Percentiles rank a stretch among this genome's conserved stretches.
Evolutionary conservation across 805 yeast genomes (phyloP).

Genomic region (Kregervanrija delftensis): DNA sequence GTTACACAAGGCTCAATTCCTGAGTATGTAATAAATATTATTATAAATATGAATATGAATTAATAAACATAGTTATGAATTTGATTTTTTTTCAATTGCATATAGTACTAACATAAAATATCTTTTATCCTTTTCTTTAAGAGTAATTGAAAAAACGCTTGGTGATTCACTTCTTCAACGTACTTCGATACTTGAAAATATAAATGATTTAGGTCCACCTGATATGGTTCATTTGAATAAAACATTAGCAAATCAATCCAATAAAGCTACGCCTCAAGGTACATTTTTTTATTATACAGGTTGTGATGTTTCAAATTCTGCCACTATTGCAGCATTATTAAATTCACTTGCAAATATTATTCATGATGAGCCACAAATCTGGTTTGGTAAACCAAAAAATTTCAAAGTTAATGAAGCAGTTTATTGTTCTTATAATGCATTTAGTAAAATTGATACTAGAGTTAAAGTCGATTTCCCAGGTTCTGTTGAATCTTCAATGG

Average conservation of each 20-base stretch:
- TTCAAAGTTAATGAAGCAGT: constrained; percentile 70
- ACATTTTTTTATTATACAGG: constrained; percentile 73
- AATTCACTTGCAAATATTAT: constrained; percentile 63
- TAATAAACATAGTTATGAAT: too few species aligned
- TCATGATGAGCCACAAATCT: constrained; percentile 54
- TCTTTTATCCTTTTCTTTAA: constrained; percentile 7
- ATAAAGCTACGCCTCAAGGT: constrained; percentile 36
- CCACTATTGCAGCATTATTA: constrained; percentile 70
- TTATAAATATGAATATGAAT: too few species aligned
- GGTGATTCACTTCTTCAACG: constrained; percentile 55
- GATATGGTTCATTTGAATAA: constrained; percentile 50
- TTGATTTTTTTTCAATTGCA: too few species aligned
- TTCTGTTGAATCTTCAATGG: constrained; percentile 48
- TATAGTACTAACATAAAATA: too few species aligned
- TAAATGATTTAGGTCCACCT: constrained; percentile 68
- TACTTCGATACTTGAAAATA: constrained; percentile 48
- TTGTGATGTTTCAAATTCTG: constrained; percentile 66
- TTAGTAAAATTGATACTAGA: constrained; percentile 60
- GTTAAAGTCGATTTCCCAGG: constrained; percentile 76
- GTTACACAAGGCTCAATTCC: constrained; percentile 59
- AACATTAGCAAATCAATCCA: constrained; percentile 18
- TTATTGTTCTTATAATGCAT: constrained; percentile 56
- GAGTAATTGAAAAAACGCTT: constrained; percentile 47
- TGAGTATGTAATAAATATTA: constrained; percentile 35
- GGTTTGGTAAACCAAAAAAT: constrained; percentile 72